Percentiles rank a stretch among this genome's conserved stretches.
These are phyloP conservation scores for Rubia balearica DNA, from an alignment of 305 asterid genomes.

Conservation along the genomic window DNA sequence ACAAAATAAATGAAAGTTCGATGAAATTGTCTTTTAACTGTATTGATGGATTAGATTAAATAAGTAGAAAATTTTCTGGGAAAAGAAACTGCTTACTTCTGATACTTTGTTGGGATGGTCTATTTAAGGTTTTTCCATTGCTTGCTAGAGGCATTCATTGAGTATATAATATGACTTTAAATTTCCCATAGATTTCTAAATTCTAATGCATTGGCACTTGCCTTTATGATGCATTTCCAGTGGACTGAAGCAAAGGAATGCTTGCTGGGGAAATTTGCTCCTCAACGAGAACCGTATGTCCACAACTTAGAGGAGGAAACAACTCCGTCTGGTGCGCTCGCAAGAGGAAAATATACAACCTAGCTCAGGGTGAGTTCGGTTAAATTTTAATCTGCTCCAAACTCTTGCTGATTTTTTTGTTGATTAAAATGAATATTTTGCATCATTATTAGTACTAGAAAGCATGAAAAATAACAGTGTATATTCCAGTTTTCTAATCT, in stretches of 20 bases:
- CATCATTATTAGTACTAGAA: not conserved
- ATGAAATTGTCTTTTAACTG: not conserved
- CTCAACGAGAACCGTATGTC: conserved; percentile 45
- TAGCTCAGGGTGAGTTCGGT: conserved; percentile 44
- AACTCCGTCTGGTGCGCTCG: conserved; percentile 69
- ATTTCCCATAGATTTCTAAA: not conserved
- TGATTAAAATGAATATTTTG: not conserved
- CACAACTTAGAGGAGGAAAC: conserved; percentile 66
- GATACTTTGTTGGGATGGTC: not conserved
- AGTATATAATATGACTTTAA: not conserved
- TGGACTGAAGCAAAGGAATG: conserved; percentile 69
- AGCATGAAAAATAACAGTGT: not conserved
- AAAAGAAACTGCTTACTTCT: not conserved
- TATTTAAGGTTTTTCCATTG: not conserved
- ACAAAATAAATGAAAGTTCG: not conserved
- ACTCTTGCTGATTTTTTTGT: not conserved
- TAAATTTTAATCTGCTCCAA: not conserved
- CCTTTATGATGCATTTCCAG: conserved; percentile 30
- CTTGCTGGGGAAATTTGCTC: conserved; percentile 81
- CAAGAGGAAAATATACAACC: conserved; percentile 68
- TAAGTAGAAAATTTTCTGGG: too few species aligned
- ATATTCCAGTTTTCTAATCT: not conserved
- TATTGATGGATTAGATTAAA: not conserved
- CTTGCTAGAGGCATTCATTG: not conserved
- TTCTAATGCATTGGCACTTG: not conserved